Base-by-base conservation (phyloP, 345 rosid genomes). In the Heritiera littoralis region DNA sequence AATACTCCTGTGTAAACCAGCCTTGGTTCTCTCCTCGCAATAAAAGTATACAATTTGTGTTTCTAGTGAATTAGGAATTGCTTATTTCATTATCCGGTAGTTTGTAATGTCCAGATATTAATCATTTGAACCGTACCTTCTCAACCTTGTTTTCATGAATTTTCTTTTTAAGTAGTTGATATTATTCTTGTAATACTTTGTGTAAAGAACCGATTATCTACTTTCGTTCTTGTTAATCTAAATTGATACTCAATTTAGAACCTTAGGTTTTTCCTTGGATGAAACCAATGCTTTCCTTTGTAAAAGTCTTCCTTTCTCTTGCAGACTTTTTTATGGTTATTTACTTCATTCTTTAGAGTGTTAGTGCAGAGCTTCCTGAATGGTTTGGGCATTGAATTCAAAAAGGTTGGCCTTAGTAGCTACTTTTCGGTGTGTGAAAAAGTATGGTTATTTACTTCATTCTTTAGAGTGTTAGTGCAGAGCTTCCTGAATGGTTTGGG, bases 381-480 rank as follows among this genome's bases (percentile, higher is more conserved):
- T 17, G 35, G 46, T 74, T 23, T 66, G 28, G 64, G 69, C 45
- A 15, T 30, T 72, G 13, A n/a, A 18, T 60, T n/a, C 43, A 35
- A 30, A 17, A 35, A 35, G 49, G 68, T 41, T 80, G 18, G 49
- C 35, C 71, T 64, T 72, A 54, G 9, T 46, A 71, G 56, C 32
- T 63, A 17, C 54, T 2, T 49, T 65, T 66, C 63, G 49, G 38
- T 13, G 60, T 45, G 32, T 54, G 52, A 28, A 30, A 23, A 23
- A 49, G 18, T 15, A 23, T 23, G 28, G 28, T 23, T 23, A 23
- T 0, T 23, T 23, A 23, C 28, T 43, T 68, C 30, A 70, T 30
- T 68, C 15, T 43, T 23, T 48, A 23, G 40, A 23, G 40, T 28
- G 56, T 28, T 66, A 55, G 20, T 14, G 30, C 17, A 32, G 69